Percentiles rank a stretch among this genome's conserved stretches.
phyloP scores from a whole-genome alignment of 202 grass and related monocot genomes.

The Hordeum pubiflorum region DNA sequence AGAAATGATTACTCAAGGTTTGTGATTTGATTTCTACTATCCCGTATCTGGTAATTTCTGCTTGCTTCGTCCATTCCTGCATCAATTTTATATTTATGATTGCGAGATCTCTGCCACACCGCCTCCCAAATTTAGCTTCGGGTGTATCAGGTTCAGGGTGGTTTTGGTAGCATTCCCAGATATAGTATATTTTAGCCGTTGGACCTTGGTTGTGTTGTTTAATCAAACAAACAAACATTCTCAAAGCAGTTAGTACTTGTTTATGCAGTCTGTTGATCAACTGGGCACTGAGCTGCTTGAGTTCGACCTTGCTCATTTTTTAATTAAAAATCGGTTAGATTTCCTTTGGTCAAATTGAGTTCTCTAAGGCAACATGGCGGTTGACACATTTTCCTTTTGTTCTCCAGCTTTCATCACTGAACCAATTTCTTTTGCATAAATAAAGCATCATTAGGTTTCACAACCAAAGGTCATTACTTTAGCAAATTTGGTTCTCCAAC shows the following conservation, averaged over 20 bases:
- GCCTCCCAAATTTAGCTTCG: background rate
- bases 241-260: slow-evolving; percentile 13
- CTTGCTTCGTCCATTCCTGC: background rate
- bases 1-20: slow-evolving; percentile 46
- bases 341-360: slow-evolving; percentile 6
- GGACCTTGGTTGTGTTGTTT: background rate
- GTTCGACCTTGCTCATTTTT: background rate
- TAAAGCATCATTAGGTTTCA: background rate
- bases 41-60: background rate
- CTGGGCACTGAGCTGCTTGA: background rate
- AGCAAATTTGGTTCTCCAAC: background rate
- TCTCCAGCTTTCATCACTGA: background rate
- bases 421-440: background rate
- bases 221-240: slow-evolving; percentile 25
- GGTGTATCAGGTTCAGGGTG: background rate
- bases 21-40: background rate
- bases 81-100: slow-evolving; percentile 16
- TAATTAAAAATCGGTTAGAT: background rate
- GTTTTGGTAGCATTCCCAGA: background rate
- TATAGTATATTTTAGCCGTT: background rate
- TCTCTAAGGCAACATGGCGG: background rate
- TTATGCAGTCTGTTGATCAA: slow-evolving; percentile 15
- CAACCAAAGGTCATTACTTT: background rate
- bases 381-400: background rate
- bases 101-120: background rate